Conservation (phyloP, 2,329 filamentous ascomycete species). For the Gaeumannomyces sp. region DNA sequence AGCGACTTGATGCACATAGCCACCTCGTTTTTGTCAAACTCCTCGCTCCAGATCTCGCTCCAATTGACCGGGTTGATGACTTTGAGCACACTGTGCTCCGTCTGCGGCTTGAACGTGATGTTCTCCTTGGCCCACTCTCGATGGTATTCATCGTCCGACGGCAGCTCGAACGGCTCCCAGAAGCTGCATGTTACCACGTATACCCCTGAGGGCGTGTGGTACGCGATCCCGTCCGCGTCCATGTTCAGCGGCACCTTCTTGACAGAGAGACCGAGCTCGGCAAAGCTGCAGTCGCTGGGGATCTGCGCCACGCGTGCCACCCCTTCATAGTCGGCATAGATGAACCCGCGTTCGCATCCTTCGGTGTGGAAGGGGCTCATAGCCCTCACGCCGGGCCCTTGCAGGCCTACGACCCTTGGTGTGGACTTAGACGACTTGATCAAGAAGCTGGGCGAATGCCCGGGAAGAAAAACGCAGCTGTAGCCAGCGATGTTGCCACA, state of each 20-base stretch:
- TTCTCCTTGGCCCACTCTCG: constrained; percentile 74
- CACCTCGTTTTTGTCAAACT: constrained; percentile 68
- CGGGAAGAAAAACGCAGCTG: constrained; percentile 75
- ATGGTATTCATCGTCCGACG: constrained; percentile 79
- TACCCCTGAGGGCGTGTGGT: constrained; percentile 66
- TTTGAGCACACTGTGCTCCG: constrained; percentile 67
- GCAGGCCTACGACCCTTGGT: constrained; percentile 69
- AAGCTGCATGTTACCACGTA: constrained; percentile 72
- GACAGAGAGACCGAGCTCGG: constrained; percentile 70
- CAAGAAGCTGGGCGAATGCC: constrained; percentile 72
- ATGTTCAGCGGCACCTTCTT: constrained; percentile 64
- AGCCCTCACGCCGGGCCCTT: constrained; percentile 60
- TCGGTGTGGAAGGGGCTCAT: constrained; percentile 73
- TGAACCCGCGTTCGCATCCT: constrained; percentile 74
- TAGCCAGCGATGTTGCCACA: constrained; percentile 68
- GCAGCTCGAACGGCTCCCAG: constrained; percentile 69
- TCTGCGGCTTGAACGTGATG: constrained; percentile 55
- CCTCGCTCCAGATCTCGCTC: constrained; percentile 69
- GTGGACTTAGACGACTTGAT: constrained; percentile 73
- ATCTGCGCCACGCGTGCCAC: constrained; percentile 68
- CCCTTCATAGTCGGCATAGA: constrained; percentile 70
- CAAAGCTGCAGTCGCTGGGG: constrained; percentile 58
- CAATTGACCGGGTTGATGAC: constrained; percentile 73
- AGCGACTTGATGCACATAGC: constrained; percentile 78
- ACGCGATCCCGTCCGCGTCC: constrained; percentile 67